These are phyloP conservation scores for Coniella vitis DNA, from an alignment of 2,329 filamentous ascomycete species.

Conservation along the genomic window DNA sequence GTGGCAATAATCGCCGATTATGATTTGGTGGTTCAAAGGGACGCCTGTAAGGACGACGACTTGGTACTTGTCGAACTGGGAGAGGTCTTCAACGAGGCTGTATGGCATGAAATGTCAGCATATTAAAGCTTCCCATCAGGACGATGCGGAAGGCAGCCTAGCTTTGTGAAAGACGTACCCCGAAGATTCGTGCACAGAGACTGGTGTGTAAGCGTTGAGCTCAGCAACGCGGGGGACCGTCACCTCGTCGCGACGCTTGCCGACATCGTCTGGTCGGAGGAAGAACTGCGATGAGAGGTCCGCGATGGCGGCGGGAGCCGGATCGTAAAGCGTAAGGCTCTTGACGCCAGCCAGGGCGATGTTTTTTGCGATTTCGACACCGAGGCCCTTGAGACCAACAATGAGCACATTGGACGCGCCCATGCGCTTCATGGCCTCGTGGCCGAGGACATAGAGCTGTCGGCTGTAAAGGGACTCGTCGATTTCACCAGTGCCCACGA, in stretches of 20 bases:
- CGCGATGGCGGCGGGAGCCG: constrained; percentile 71
- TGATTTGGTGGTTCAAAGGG: constrained; percentile 70
- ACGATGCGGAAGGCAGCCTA: neutral
- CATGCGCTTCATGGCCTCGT: constrained; percentile 98
- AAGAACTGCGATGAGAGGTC: constrained; percentile 98
- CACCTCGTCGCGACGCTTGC: constrained; percentile 80
- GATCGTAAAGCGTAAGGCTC: constrained; percentile 89
- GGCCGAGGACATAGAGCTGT: constrained; percentile 64
- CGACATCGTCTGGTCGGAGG: constrained; percentile 78
- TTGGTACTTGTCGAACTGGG: constrained; percentile 84
- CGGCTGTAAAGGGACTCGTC: constrained; percentile 69
- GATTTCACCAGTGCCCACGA: constrained; percentile 52
- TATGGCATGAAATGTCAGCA: constrained; percentile 18
- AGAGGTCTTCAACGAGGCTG: constrained; percentile 68
- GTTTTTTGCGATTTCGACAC: constrained; percentile 98
- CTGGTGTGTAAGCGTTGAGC: constrained; percentile 92
- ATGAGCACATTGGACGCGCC: constrained; percentile 90
- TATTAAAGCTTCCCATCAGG: neutral
- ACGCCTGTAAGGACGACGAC: constrained; percentile 86
- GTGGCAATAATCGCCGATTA: constrained; percentile 89
- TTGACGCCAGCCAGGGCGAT: constrained; percentile 97
- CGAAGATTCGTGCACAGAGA: constrained; percentile 63
- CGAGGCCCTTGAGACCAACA: constrained; percentile 84
- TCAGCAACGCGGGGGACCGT: constrained; percentile 88
- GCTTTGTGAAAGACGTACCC: constrained; percentile 31